A percentile compares a stretch with the other conserved stretches of the same genome.
Conservation (phyloP, 768 basidiomycete genomes). For the Rhodotorula toruloides region DNA sequence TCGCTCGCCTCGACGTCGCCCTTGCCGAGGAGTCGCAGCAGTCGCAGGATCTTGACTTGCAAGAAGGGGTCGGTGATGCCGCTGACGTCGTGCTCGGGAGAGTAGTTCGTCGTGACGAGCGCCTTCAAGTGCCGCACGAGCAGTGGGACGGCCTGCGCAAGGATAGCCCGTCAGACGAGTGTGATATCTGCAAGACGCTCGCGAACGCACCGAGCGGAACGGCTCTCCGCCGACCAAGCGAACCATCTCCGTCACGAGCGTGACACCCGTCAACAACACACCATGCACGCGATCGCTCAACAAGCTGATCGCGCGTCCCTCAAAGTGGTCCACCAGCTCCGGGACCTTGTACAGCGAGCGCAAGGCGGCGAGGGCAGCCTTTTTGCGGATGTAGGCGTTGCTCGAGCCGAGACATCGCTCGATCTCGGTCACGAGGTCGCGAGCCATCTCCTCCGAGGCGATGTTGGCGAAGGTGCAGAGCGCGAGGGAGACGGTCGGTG, state of each 20-base stretch:
- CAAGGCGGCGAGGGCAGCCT: constrained; percentile 92
- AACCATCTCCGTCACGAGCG: constrained; percentile 92
- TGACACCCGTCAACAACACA: constrained; percentile 86
- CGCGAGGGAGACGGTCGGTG: constrained; percentile 95
- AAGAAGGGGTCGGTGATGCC: constrained; percentile 96
- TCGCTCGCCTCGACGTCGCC: constrained; percentile 83
- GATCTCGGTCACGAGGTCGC: constrained; percentile 94
- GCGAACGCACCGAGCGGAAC: constrained; percentile 73
- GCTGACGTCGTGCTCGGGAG: constrained; percentile 98
- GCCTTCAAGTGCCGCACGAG: constrained; percentile 94
- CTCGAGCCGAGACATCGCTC: constrained; percentile 95
- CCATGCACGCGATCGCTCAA: constrained; percentile 95
- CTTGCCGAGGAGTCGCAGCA: constrained; percentile 80
- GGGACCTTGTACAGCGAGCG: constrained; percentile 93
- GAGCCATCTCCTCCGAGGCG: constrained; percentile 98
- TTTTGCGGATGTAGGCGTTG: constrained; percentile 98
- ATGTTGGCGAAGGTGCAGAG: constrained; percentile 98
- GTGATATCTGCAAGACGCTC: too few relatives aligned
- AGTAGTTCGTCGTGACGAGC: constrained; percentile 90
- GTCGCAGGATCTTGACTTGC: constrained; percentile 81
- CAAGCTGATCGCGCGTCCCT: constrained; percentile 76
- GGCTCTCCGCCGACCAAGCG: constrained; percentile 70
- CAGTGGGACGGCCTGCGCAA: constrained; percentile 71
- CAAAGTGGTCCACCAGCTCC: constrained; percentile 89
- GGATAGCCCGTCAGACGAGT: neutral